These are phyloP conservation scores for Kitagawia praeruptora DNA, from an alignment of 129 eudicot genomes.

Conservation along the genomic window DNA sequence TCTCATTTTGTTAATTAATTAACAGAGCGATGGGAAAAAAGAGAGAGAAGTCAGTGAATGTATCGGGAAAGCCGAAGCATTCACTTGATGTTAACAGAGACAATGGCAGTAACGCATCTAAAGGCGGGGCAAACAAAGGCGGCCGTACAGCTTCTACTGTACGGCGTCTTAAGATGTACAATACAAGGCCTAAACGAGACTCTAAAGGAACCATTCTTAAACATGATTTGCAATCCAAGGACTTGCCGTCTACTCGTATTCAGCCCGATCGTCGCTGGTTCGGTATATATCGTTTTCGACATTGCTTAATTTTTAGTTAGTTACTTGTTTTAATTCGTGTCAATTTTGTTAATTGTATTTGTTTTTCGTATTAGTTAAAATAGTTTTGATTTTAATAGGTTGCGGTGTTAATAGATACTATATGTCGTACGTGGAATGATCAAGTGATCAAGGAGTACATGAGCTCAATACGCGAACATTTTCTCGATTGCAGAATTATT, in stretches of 20 bases:
- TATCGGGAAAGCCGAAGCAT: slow-evolving; percentile 89
- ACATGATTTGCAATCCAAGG: slow-evolving; percentile 60
- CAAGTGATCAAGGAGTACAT: neutral
- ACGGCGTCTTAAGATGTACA: slow-evolving; percentile 97
- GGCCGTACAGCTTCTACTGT: slow-evolving; percentile 81
- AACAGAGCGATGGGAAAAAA: slow-evolving; percentile 25
- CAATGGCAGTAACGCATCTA: slow-evolving; percentile 8
- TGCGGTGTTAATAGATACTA: too few species aligned
- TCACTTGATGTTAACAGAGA: slow-evolving; percentile 70
- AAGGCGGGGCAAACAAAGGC: slow-evolving; percentile 33
- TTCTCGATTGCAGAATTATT: too few species aligned
- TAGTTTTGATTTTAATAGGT: too few species aligned
- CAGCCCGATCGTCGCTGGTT: slow-evolving; percentile 83
- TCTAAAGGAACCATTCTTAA: slow-evolving; percentile 45
- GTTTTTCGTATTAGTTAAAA: neutral
- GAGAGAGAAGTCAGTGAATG: slow-evolving; percentile 69
- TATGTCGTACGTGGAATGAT: neutral
- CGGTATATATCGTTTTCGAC: slow-evolving; percentile 28
- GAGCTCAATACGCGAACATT: too few species aligned
- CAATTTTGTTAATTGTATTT: neutral
- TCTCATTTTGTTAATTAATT: neutral
- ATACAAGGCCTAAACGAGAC: slow-evolving; percentile 63
- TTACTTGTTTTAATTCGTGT: neutral
- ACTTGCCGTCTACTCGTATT: slow-evolving; percentile 74
- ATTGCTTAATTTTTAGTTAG: neutral